Conservation (phyloP, 2,329 filamentous ascomycete species). For the Taxawa tesnikishii region DNA sequence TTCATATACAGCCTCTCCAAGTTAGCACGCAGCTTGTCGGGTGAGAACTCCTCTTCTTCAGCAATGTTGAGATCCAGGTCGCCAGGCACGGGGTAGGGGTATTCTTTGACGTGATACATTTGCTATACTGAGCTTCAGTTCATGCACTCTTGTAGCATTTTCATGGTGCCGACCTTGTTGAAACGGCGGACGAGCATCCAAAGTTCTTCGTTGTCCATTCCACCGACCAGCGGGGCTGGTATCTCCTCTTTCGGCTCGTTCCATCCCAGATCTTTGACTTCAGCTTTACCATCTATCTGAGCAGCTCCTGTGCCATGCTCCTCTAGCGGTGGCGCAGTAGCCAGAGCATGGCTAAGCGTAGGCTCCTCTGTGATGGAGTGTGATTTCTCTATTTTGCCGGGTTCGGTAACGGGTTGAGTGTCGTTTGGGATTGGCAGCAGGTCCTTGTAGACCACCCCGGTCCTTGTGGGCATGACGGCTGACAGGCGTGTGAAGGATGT, state of each 20-base stretch:
- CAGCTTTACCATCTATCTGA: conserved; percentile 30
- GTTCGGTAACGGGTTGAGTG: conserved; percentile 16
- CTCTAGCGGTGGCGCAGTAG: conserved; percentile 20
- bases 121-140: conserved; percentile 31
- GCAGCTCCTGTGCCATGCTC: conserved; percentile 35
- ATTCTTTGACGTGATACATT: conserved; percentile 61
- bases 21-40: conserved; percentile 68
- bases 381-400: conserved; percentile 16
- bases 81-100: conserved; percentile 46
- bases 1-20: conserved; percentile 75
- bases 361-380: conserved; percentile 26
- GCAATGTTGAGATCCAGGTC: conserved; percentile 69
- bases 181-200: conserved; percentile 63
- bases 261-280: conserved; percentile 60
- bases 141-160: not conserved
- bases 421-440: conserved; percentile 21
- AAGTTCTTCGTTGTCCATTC: conserved; percentile 58
- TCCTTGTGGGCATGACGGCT: too few species aligned
- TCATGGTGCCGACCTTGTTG: conserved; percentile 53
- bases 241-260: conserved; percentile 47
- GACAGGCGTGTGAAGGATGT: too few species aligned
- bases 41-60: conserved; percentile 73
- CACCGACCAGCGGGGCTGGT: conserved; percentile 49
- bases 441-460: conserved; percentile 12
- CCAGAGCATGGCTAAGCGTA: conserved; percentile 35